Evolutionary conservation across 306 rosid genomes (phyloP).

Genomic region (Benincasa hispida): DNA sequence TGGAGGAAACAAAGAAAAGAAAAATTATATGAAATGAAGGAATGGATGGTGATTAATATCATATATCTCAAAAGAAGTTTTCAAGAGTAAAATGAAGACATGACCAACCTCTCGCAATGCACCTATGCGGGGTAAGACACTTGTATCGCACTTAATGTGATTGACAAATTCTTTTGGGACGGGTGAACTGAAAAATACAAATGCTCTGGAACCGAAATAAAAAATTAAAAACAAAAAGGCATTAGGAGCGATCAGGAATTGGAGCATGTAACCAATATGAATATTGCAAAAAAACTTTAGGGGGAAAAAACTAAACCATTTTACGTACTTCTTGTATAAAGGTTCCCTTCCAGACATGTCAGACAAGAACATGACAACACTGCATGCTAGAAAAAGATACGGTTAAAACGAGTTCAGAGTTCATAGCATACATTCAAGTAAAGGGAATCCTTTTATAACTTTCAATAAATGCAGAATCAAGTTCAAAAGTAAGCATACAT

Average conservation of each 20-base stretch:
- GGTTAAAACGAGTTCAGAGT: conserved; percentile 26
- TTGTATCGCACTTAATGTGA: conserved; percentile 77
- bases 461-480: neutral
- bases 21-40: neutral
- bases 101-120: conserved; percentile 71
- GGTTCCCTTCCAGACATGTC: conserved; percentile 99
- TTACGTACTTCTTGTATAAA: conserved; percentile 70
- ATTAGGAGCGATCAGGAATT: neutral
- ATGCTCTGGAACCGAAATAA: conserved; percentile 45
- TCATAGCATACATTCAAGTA: neutral
- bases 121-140: conserved; percentile 91
- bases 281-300: neutral
- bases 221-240: neutral
- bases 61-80: conserved; percentile 10
- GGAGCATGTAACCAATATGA: neutral
- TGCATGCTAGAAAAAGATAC: conserved; percentile 66
- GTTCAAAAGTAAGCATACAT: neutral
- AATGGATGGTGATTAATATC: neutral
- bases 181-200: conserved; percentile 75
- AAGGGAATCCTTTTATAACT: neutral
- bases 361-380: conserved; percentile 85
- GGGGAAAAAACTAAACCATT: conserved; percentile 3
- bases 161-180: conserved; percentile 66
- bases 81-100: conserved; percentile 6
- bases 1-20: conserved; percentile 24